A percentile compares a stretch with the other conserved stretches of the same genome.
Conservation (phyloP, 805 yeast genomes). For the Teunomyces tritomae region DNA sequence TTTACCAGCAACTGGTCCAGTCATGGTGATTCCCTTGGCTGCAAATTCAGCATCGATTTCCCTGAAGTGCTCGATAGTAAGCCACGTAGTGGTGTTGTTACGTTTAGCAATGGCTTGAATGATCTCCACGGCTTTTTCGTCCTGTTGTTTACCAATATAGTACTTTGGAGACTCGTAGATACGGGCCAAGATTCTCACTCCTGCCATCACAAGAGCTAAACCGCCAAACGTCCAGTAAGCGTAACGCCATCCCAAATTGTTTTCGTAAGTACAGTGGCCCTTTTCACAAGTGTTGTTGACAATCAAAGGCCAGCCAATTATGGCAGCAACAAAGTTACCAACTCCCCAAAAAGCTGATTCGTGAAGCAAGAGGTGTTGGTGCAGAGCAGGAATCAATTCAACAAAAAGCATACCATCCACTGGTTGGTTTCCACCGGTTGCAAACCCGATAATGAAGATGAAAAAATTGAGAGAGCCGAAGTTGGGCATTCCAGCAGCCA, state of each 20-base stretch:
- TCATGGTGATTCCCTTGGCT: constrained; percentile 1
- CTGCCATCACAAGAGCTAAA: background rate
- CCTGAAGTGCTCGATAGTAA: background rate
- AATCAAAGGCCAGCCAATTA: constrained; percentile 4
- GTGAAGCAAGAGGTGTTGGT: constrained; percentile 2
- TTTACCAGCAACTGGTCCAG: background rate
- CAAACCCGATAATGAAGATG: constrained; percentile 1
- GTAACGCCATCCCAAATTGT: constrained; percentile 4
- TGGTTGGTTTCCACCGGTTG: constrained; percentile 4
- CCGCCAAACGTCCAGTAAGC: constrained; percentile 5
- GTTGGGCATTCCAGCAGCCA: constrained; percentile 3
- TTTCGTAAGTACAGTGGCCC: constrained; percentile 2
- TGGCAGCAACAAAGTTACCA: constrained; percentile 3
- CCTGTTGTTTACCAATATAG: background rate
- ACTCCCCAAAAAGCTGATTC: constrained; percentile 4
- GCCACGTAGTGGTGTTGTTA: constrained; percentile 1
- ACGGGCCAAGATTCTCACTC: background rate
- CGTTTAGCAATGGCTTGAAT: constrained; percentile 2
- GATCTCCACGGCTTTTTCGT: background rate
- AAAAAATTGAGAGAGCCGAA: constrained; percentile 1
- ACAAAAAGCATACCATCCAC: constrained; percentile 4
- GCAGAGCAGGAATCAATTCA: constrained; percentile 3
- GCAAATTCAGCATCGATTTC: constrained; percentile 1
- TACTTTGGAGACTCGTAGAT: constrained; percentile 4
- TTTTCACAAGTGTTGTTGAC: constrained; percentile 1